These are phyloP conservation scores for Priceomyces carsonii DNA, from an alignment of 805 yeast genomes.

Conservation along the genomic window DNA sequence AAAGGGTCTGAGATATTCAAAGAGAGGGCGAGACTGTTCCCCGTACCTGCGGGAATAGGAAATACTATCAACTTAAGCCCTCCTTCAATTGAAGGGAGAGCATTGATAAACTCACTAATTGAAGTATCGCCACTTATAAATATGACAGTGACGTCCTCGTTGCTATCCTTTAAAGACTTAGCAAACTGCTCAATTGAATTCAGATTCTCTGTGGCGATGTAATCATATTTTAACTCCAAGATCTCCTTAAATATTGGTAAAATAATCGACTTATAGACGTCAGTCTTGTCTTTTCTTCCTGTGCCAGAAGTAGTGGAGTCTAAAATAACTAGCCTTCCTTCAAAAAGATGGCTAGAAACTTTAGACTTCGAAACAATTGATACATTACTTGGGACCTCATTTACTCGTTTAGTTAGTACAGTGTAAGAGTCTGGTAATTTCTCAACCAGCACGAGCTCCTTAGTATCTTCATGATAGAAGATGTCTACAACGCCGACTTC, in stretches of 20 bases:
- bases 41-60: conserved; percentile 79
- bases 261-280: conserved; percentile 45
- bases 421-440: neutral
- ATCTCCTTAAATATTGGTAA: conserved; percentile 45
- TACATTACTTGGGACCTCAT: neutral
- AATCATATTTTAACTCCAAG: conserved; percentile 36
- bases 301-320: conserved; percentile 54
- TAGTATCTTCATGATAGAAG: conserved; percentile 3
- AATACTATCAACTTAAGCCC: conserved; percentile 21
- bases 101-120: conserved; percentile 71
- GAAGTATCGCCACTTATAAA: conserved; percentile 88
- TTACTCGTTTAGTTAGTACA: neutral
- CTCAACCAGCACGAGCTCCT: conserved; percentile 1
- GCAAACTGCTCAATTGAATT: conserved; percentile 46
- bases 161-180: conserved; percentile 16
- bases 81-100: conserved; percentile 18
- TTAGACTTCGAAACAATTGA: conserved; percentile 1
- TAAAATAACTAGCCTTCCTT: conserved; percentile 23
- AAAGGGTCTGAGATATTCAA: conserved; percentile 37
- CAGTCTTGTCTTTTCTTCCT: conserved; percentile 29
- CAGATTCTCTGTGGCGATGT: conserved; percentile 43
- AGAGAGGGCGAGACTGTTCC: conserved; percentile 77
- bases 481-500: neutral
- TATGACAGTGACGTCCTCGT: conserved; percentile 43
- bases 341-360: neutral